A percentile compares a stretch with the other conserved stretches of the same genome.
Evolutionary conservation across 805 yeast species (phyloP).

Genomic region (Wickerhamiella brachini): DNA sequence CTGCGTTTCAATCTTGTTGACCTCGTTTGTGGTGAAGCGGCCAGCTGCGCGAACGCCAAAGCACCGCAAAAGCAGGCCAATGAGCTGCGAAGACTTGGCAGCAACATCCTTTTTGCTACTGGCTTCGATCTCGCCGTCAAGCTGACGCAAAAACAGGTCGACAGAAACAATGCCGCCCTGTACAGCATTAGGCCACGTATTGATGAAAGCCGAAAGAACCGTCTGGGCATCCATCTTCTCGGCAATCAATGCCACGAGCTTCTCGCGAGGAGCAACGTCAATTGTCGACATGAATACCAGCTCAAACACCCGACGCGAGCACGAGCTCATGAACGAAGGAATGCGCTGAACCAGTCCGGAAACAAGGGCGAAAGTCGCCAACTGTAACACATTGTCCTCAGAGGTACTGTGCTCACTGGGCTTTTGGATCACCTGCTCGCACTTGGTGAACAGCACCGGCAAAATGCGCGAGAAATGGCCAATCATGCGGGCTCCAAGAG

Average conservation of each 20-base stretch:
- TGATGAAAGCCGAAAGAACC: slow-evolving; percentile 42
- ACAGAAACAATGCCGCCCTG: slow-evolving; percentile 31
- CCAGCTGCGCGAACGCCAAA: slow-evolving; percentile 54
- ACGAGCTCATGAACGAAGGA: slow-evolving; percentile 71
- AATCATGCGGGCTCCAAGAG: slow-evolving; percentile 74
- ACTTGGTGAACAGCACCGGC: slow-evolving; percentile 54
- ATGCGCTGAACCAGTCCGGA: slow-evolving; percentile 67
- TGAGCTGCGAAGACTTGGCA: slow-evolving; percentile 51
- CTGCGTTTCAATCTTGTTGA: slow-evolving; percentile 67
- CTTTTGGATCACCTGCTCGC: slow-evolving; percentile 30
- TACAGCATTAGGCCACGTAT: slow-evolving; percentile 41
- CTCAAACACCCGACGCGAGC: slow-evolving; percentile 46
- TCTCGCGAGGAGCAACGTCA: slow-evolving; percentile 40
- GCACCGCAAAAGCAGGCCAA: slow-evolving; percentile 52
- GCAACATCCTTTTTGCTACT: slow-evolving; percentile 66
- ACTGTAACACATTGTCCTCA: slow-evolving; percentile 37
- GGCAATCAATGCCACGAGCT: slow-evolving; percentile 40
- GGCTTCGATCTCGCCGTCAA: slow-evolving; percentile 51
- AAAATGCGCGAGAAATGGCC: slow-evolving; percentile 76
- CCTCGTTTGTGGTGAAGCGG: slow-evolving; percentile 53
- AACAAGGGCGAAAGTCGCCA: slow-evolving; percentile 56
- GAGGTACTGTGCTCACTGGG: slow-evolving; percentile 9
- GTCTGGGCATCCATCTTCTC: slow-evolving; percentile 53
- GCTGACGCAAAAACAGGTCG: slow-evolving; percentile 54
- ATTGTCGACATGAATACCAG: slow-evolving; percentile 33